Evolutionary conservation across 768 basidiomycete species (phyloP).

Genomic region (Auriscalpium orientale): DNA sequence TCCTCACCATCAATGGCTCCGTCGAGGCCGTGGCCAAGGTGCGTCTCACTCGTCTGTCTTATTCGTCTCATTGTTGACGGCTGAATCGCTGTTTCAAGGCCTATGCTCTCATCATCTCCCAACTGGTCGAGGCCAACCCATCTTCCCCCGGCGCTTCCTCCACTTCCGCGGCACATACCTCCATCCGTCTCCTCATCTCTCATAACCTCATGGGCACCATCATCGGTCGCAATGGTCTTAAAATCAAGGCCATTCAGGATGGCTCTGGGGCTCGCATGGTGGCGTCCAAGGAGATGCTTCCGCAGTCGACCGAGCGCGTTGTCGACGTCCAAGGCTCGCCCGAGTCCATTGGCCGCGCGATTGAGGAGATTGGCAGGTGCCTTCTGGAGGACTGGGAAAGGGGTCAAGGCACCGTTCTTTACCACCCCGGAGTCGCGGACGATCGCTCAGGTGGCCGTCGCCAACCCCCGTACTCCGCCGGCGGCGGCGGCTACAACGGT

Average conservation of each 20-base stretch:
- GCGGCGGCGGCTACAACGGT: conserved; percentile 34
- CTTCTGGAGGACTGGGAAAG: conserved; percentile 96
- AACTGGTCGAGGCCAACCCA: conserved; percentile 78
- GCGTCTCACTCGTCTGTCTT: conserved; percentile 15
- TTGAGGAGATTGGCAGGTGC: conserved; percentile 93
- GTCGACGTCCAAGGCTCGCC: conserved; percentile 95
- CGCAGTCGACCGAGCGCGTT: conserved; percentile 97
- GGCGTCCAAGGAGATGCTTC: conserved; percentile 97
- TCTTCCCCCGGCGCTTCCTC: conserved; percentile 67
- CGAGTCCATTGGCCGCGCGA: conserved; percentile 86
- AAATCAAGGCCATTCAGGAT: conserved; percentile 99
- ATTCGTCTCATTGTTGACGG: conserved; percentile 12
- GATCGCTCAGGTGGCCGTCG: conserved; percentile 51
- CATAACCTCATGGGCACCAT: conserved; percentile 99
- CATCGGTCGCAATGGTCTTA: conserved; percentile 91
- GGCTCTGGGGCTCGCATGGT: conserved; percentile 95
- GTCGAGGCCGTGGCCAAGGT: conserved; percentile 93
- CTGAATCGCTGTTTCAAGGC: conserved; percentile 43
- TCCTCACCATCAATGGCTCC: conserved; percentile 87
- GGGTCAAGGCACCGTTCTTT: conserved; percentile 87
- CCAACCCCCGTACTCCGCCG: conserved; percentile 40
- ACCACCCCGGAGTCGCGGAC: conserved; percentile 86
- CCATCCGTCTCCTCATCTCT: conserved; percentile 94
- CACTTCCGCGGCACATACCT: conserved; percentile 58
- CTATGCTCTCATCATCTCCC: conserved; percentile 88